These are phyloP conservation scores for Microdochium bolleyi DNA, from an alignment of 2,329 filamentous ascomycete species.

Conservation along the genomic window DNA sequence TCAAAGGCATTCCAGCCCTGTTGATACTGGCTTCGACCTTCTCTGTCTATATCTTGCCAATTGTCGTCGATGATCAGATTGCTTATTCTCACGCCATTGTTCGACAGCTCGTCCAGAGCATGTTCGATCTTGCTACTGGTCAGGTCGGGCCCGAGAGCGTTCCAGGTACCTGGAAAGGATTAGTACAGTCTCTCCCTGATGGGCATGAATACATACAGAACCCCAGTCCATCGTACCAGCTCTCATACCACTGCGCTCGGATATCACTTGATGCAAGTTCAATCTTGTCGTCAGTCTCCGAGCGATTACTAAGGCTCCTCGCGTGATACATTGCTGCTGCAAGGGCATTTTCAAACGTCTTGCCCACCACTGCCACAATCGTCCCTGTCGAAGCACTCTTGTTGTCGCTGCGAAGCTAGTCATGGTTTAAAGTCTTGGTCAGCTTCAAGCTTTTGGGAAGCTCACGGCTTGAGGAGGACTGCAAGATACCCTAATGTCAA, in stretches of 20 bases:
- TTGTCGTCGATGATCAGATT: constrained; percentile 96
- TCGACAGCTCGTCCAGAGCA: constrained; percentile 64
- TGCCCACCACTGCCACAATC: constrained; percentile 63
- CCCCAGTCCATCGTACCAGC: constrained; percentile 87
- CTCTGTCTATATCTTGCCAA: constrained; percentile 71
- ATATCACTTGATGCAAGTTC: constrained; percentile 29
- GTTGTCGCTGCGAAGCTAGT: constrained; percentile 59
- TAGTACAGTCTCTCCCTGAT: neutral
- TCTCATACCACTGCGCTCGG: constrained; percentile 63
- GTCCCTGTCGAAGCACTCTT: constrained; percentile 43
- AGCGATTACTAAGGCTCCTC: constrained; percentile 41
- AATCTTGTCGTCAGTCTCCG: neutral
- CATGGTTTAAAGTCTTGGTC: constrained; percentile 2
- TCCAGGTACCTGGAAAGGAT: constrained; percentile 66
- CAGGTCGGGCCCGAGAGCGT: constrained; percentile 75
- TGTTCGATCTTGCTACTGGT: constrained; percentile 72
- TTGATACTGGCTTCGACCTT: constrained; percentile 43
- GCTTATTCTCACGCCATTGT: constrained; percentile 67
- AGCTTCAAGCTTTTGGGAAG: neutral
- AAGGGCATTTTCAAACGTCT: constrained; percentile 66
- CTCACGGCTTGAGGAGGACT: constrained; percentile 39
- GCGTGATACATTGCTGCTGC: constrained; percentile 83
- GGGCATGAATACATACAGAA: constrained; percentile 56
- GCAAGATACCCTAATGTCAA: constrained; percentile 40
- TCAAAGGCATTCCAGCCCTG: constrained; percentile 77